Conservation (phyloP, 768 basidiomycete species). For the Rhizopogon roseolus region DNA sequence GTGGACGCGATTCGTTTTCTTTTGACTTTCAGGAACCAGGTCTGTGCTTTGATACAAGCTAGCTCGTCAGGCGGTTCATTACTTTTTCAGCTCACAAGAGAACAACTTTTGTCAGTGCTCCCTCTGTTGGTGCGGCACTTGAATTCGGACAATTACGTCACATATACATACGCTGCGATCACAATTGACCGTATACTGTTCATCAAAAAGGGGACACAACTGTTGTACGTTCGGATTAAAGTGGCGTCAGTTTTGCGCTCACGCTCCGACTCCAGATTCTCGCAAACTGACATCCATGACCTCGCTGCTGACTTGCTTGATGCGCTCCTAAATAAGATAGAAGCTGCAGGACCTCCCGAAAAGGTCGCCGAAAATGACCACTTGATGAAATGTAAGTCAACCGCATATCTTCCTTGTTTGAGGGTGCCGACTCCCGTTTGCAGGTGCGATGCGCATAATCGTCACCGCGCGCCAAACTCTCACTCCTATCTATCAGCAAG, state of each 20-base stretch:
- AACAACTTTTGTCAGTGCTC: slow-evolving; percentile 86
- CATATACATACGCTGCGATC: slow-evolving; percentile 94
- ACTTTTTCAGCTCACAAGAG: slow-evolving; percentile 72
- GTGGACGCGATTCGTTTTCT: slow-evolving; percentile 96
- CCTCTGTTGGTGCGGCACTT: slow-evolving; percentile 85
- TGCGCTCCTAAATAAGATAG: slow-evolving; percentile 75
- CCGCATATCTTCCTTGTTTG: neutral
- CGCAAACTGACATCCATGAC: slow-evolving; percentile 81
- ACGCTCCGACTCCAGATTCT: slow-evolving; percentile 53
- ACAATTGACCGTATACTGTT: slow-evolving; percentile 94
- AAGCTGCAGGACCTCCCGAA: slow-evolving; percentile 73
- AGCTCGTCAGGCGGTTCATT: neutral
- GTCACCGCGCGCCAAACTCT: slow-evolving; percentile 82
- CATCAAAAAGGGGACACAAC: slow-evolving; percentile 74
- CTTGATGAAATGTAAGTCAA: slow-evolving; percentile 85
- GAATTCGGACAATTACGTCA: slow-evolving; percentile 80
- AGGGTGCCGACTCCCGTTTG: slow-evolving; percentile 1
- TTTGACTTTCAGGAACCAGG: slow-evolving; percentile 94
- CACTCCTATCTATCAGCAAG: slow-evolving; percentile 57
- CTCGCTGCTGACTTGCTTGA: slow-evolving; percentile 70
- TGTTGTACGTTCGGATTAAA: slow-evolving; percentile 52
- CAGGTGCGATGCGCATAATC: slow-evolving; percentile 92
- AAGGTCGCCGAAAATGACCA: slow-evolving; percentile 98
- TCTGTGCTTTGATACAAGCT: slow-evolving; percentile 22
- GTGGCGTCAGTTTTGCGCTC: neutral